Evolutionary conservation across 2,329 filamentous ascomycete genomes (phyloP).

Genomic region (Aspergillus luchuensis): DNA sequence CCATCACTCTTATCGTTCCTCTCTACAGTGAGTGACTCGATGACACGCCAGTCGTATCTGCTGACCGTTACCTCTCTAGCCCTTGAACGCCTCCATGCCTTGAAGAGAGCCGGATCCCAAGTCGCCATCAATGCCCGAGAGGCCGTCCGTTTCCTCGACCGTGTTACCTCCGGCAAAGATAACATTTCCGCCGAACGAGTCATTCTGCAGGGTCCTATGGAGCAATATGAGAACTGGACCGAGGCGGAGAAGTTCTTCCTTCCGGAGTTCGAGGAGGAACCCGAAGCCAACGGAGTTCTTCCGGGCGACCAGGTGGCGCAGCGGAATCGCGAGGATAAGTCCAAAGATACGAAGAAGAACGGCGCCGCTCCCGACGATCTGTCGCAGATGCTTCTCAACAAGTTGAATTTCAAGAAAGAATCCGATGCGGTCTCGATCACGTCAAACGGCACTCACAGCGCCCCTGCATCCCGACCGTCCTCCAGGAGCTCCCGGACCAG

Average conservation of each 20-base stretch:
- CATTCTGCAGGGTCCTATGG: constrained; percentile 52
- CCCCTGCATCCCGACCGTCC: constrained; percentile 46
- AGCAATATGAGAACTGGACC: constrained; percentile 51
- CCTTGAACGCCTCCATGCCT: constrained; percentile 49
- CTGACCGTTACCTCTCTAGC: constrained; percentile 33
- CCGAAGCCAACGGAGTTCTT: constrained; percentile 27
- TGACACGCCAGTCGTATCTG: not conserved
- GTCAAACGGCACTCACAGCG: constrained; percentile 46
- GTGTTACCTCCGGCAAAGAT: constrained; percentile 51
- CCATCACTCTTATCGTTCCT: constrained; percentile 54
- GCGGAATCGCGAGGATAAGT: constrained; percentile 24
- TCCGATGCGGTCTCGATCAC: constrained; percentile 41
- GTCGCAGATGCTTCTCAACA: constrained; percentile 51
- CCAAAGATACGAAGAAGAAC: constrained; percentile 26
- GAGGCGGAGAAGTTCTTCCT: constrained; percentile 50
- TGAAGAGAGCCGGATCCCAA: constrained; percentile 50
- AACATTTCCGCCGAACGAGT: constrained; percentile 46
- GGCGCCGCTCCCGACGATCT: constrained; percentile 39
- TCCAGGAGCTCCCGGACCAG: constrained; percentile 50
- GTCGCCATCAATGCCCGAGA: constrained; percentile 54
- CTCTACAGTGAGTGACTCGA: constrained; percentile 49
- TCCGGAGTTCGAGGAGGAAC: constrained; percentile 47
- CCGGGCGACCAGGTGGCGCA: constrained; percentile 20
- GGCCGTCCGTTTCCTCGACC: constrained; percentile 55
- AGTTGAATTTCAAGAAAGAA: constrained; percentile 50